Percentiles rank a stretch among this genome's conserved stretches.
Conservation (phyloP, 805 yeast species). For the Brettanomyces anomalus region DNA sequence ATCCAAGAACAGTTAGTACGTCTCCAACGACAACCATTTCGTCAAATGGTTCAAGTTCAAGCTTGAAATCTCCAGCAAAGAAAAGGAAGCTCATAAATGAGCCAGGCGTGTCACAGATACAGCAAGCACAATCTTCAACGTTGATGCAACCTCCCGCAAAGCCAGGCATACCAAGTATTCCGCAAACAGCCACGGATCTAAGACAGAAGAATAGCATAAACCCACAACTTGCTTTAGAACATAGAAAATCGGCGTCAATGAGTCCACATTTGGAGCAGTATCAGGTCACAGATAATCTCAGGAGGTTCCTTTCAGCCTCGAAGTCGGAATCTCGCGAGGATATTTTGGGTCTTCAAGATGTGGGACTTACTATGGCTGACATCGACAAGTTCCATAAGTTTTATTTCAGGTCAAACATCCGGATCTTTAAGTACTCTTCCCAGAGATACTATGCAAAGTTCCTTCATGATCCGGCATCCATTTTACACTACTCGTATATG, state of each 20-base stretch:
- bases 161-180: not conserved
- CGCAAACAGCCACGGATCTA: not conserved
- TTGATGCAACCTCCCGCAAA: not conserved
- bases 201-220: no score
- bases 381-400: slow-evolving; percentile 12
- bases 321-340: slow-evolving; percentile 2
- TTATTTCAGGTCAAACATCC: slow-evolving; percentile 8
- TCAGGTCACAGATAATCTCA: not conserved
- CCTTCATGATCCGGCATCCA: slow-evolving; percentile 10
- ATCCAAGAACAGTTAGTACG: not conserved
- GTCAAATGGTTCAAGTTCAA: not conserved
- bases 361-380: slow-evolving; percentile 15
- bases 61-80: not conserved
- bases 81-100: not conserved
- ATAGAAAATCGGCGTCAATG: not conserved
- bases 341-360: slow-evolving; percentile 8
- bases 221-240: not conserved
- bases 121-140: no score
- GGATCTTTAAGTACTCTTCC: slow-evolving; percentile 12
- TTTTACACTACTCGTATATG: slow-evolving; percentile 15
- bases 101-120: not conserved
- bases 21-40: not conserved
- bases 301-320: slow-evolving; percentile 1
- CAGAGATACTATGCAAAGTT: slow-evolving; percentile 15
- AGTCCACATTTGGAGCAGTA: not conserved